Base-by-base conservation (phyloP, 441 rosid genomes). In the Populus hybrid region DNA sequence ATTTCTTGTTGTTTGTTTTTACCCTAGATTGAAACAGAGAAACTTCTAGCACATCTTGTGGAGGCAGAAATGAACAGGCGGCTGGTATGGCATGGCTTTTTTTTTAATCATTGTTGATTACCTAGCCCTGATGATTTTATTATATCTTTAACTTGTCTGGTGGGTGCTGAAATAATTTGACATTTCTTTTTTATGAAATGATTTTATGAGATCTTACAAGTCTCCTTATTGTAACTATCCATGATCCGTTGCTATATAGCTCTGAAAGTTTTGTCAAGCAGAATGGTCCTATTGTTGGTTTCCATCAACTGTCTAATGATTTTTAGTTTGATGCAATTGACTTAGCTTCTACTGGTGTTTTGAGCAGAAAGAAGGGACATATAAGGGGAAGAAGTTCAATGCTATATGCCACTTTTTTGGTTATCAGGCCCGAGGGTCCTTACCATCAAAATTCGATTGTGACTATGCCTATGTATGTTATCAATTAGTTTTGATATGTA, bases 381-480 rank as follows among this genome's bases (percentile, higher is more conserved):
- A 94, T 91, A 94, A 89, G 85, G 99, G 99, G 57, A 95, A 95
- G 82, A 95, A 94, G 75, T 92, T 95, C 89, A 95, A 92, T 85
- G 97, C 97, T 35, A 95, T 95, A 80, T 94, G 98, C 88, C 98
- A 95, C 88, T 95, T 95, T 81, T 95, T 95, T 76, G 99, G 99
- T 76, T 94, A 97, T 87, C 99, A 97, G 83, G 99, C 99, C 84
- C 94, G 99, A 71, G 99, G 99, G 77, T 94, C 97, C 50, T 84
- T 97, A 73, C 98, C 99, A 75, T 97, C 99, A 1, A 94, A 97
- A 81, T 97, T 97, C 1, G 99, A 97, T 75, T 94, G 98, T 76
- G 99, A 94, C 87, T 97, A 94, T 64, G 98, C 98, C 75, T 94
- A 93, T 63, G 99, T 97, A 91, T 82, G 98, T 81, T 73, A 79